Evolutionary conservation across 306 rosid genomes (phyloP).

Genomic region (Quercus ilex): DNA sequence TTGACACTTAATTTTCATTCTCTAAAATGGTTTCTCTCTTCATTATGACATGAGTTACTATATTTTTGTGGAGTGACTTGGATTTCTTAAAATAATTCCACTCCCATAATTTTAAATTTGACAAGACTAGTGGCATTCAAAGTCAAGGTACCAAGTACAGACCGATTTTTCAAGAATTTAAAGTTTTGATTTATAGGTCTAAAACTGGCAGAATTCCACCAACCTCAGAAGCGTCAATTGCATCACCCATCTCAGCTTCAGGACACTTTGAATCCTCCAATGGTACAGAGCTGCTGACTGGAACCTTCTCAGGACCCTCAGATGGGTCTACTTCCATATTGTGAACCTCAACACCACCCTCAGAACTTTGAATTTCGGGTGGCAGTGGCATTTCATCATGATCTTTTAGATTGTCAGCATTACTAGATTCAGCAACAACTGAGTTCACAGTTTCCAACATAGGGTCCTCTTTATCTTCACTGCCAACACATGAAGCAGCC

Average conservation of each 20-base stretch:
- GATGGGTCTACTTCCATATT: constrained; percentile 28
- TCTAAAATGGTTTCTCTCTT: neutral
- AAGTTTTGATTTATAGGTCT: neutral
- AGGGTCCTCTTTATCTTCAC: constrained; percentile 8
- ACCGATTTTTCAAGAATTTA: neutral
- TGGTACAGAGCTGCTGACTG: constrained; percentile 3
- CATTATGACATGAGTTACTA: neutral
- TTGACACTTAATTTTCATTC: neutral
- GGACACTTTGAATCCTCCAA: constrained; percentile 11
- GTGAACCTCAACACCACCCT: constrained; percentile 17
- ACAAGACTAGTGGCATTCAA: constrained; percentile 4
- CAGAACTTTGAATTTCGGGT: constrained; percentile 6
- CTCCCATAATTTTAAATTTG: neutral
- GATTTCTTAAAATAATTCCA: neutral
- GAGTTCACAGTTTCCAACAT: neutral
- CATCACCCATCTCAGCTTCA: constrained; percentile 14
- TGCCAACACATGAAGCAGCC: neutral
- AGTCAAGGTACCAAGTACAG: neutral
- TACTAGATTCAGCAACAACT: neutral
- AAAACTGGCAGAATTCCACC: constrained; percentile 9
- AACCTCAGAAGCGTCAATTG: constrained; percentile 28
- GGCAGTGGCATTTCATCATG: constrained; percentile 1
- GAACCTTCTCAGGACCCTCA: constrained; percentile 14
- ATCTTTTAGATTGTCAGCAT: constrained; percentile 13
- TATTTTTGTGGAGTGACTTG: neutral